Percentiles rank a stretch among this genome's conserved stretches.
These are phyloP conservation scores for Myxozyma melibiosi DNA, from an alignment of 805 yeast species.

Conservation along the genomic window DNA sequence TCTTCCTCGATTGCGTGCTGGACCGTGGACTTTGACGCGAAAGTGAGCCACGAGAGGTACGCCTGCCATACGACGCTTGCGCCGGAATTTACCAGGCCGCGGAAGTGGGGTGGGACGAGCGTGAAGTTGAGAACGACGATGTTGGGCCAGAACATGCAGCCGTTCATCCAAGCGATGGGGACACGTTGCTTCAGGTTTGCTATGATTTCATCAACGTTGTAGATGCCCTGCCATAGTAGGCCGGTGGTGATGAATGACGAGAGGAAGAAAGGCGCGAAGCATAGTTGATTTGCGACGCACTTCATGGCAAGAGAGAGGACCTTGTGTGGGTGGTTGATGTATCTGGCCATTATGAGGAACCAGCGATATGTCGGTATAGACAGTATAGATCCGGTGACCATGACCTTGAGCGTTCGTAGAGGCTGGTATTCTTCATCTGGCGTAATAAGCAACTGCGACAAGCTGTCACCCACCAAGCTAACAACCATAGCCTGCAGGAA, in stretches of 20 bases:
- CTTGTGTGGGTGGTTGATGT: constrained; percentile 26
- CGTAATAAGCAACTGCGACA: constrained; percentile 22
- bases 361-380: constrained; percentile 28
- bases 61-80: constrained; percentile 32
- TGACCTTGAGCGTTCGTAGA: constrained; percentile 25
- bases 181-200: constrained; percentile 19
- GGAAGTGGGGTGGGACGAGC: constrained; percentile 31
- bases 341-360: constrained; percentile 24
- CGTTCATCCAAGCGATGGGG: constrained; percentile 32
- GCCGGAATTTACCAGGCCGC: constrained; percentile 30
- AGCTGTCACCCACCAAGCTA: constrained; percentile 18
- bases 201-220: constrained; percentile 8
- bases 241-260: constrained; percentile 27
- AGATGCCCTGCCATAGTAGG: constrained; percentile 25
- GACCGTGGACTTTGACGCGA: constrained; percentile 17
- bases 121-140: constrained; percentile 29
- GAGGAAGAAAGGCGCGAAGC: constrained; percentile 30
- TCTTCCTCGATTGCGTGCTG: constrained; percentile 22
- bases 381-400: constrained; percentile 23
- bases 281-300: constrained; percentile 22
- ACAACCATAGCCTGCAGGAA: constrained; percentile 22
- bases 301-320: constrained; percentile 23
- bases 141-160: constrained; percentile 34
- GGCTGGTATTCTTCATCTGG: constrained; percentile 19
- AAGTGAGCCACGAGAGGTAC: constrained; percentile 29